A percentile compares a stretch with the other conserved stretches of the same genome.
Evolutionary conservation across 2,329 filamentous ascomycete species (phyloP).

Genomic region (Coniochaeta ligniaria): DNA sequence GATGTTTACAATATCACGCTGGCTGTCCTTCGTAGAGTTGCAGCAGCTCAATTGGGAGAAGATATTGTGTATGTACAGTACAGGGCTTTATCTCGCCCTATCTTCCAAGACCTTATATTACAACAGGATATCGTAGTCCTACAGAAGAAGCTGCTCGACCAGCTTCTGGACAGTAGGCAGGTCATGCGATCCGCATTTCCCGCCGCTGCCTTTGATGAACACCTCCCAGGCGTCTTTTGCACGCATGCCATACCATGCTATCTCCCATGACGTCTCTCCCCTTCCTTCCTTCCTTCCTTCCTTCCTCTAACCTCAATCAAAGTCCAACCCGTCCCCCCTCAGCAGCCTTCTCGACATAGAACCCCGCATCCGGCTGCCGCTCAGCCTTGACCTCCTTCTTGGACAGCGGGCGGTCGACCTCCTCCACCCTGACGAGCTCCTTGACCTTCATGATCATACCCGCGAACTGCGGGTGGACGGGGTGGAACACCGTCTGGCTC

Average conservation of each 20-base stretch:
- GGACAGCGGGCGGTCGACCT: conserved; percentile 61
- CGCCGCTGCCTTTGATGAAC: too few relatives aligned
- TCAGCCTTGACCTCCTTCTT: conserved; percentile 62
- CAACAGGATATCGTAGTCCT: background rate
- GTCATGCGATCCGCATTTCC: too few relatives aligned
- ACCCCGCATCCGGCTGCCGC: conserved; percentile 71
- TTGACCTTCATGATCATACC: conserved; percentile 93
- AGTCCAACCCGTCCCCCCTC: conserved; percentile 14
- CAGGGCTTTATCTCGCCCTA: background rate
- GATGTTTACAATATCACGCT: background rate
- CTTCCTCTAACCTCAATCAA: conserved; percentile 6
- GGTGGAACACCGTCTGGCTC: conserved; percentile 83
- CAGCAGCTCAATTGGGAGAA: background rate
- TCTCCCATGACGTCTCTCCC: background rate
- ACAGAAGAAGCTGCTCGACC: background rate
- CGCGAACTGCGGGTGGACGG: conserved; percentile 71
- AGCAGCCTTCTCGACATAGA: conserved; percentile 61
- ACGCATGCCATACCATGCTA: background rate
- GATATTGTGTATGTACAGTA: background rate
- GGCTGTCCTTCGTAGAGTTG: background rate
- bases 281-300: conserved; percentile 4
- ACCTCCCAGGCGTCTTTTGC: background rate
- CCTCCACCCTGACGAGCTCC: conserved; percentile 77
- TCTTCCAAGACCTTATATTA: background rate
- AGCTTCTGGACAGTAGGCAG: background rate